phyloP scores from a whole-genome alignment of 2,329 filamentous ascomycete genomes.

The Penicillium corylophilum region DNA sequence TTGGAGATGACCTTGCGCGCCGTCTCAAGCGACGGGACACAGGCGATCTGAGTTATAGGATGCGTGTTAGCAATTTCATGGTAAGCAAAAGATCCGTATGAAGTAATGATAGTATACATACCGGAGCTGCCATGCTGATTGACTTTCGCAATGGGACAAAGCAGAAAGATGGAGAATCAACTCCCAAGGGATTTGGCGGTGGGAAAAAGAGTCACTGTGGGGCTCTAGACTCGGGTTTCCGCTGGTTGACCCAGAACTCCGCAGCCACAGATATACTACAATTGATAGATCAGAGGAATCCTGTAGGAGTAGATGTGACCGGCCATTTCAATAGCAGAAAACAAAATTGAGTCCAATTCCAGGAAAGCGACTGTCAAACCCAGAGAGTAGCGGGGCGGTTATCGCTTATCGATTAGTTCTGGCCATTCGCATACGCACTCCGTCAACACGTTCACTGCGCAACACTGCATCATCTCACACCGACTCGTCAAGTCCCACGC shows the following conservation, averaged over 20 bases:
- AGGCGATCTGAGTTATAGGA: constrained; percentile 41
- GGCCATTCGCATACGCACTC: neutral
- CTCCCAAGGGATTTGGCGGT: constrained; percentile 19
- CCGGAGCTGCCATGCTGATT: constrained; percentile 29
- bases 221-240: constrained; percentile 7
- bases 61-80: constrained; percentile 4
- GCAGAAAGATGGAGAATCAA: neutral
- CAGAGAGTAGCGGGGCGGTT: constrained; percentile 12
- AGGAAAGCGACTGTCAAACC: neutral
- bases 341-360: neutral
- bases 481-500: neutral
- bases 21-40: constrained; percentile 63
- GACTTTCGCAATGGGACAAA: constrained; percentile 1
- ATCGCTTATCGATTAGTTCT: constrained; percentile 16
- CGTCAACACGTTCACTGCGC: neutral
- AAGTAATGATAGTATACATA: constrained; percentile 15
- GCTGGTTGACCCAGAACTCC: neutral
- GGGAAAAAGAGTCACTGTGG: constrained; percentile 26
- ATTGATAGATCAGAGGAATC: neutral
- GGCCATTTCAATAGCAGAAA: neutral
- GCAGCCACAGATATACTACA: neutral
- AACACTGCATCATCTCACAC: neutral
- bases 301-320: neutral
- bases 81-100: neutral
- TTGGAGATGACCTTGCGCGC: constrained; percentile 57